Evolutionary conservation across 1,284 basidiomycete genomes (phyloP), one percentile per base, ranked within the genome.

Genomic region (Pyrrhoderma lamaoense): DNA sequence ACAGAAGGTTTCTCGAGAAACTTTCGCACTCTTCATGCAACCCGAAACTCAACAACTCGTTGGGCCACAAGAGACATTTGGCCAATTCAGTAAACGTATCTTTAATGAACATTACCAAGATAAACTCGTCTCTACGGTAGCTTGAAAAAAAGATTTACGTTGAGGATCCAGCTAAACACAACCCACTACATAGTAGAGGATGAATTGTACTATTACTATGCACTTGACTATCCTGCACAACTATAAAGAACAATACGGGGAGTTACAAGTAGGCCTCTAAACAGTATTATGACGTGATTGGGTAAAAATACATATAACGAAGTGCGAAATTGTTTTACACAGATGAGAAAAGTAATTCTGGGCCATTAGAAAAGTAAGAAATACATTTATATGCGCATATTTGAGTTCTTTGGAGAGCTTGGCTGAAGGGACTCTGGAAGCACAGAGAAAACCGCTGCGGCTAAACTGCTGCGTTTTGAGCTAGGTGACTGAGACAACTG

Each of bases 11-110:
- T 91, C 84, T n/a, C 73, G 90, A 54, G 89, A 90, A 69, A 93
- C 85, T 1, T 90, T 89, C 59, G 87, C 91, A 2, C 73, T 95
- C 21, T 97, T 96, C 73, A 85, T 96, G 80, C 92, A 95, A 67
- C 93, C 93, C 1, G 81, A 94, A 64, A 82, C 85, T 3, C 73
- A 89, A 56, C 83, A 88, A 59, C 73, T 76, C 35, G 76, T 96
- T 23, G 82, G 84, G 1, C 65, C 68, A 35, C 66, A 69, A 1
- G 79, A 85, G 64, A 92, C 88, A 18, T 97, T 94, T 62, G 93
- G 93, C 1, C 74, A 84, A 57, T 96, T 96, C 67, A 91, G 88
- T 60, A 89, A 90, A 65, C 74, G 79, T 54, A 77, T 93, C 22
- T 82, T 95, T 57, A 76, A 77, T 54, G 74, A 85, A 61, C 93